Evolutionary conservation across 1,139 yeast genomes (phyloP).

Genomic region (Wickerhamomyces sp.): DNA sequence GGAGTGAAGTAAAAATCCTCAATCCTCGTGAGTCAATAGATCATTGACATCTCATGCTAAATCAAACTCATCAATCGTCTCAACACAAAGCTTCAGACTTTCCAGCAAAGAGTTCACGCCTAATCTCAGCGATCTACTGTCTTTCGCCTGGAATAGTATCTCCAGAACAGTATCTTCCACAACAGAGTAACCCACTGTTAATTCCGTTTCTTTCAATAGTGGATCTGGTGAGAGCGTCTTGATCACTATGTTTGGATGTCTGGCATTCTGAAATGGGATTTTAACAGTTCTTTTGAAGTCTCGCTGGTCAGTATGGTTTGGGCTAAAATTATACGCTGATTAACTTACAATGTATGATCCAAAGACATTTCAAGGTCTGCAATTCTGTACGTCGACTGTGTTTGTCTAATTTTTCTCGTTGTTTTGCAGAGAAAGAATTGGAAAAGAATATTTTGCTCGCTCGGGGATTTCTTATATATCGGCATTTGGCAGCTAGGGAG

Average conservation of each 20-base stretch:
- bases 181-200: conserved; percentile 40
- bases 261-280: conserved; percentile 57
- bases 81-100: conserved; percentile 61
- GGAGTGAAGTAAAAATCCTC: no score
- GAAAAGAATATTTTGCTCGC: not conserved
- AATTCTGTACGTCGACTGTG: no score
- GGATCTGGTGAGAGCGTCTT: conserved; percentile 72
- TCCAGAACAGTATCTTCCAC: conserved; percentile 28
- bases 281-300: conserved; percentile 22
- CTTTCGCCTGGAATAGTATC: conserved; percentile 47
- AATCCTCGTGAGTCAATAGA: no score
- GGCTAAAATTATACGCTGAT: not conserved
- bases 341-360: not conserved
- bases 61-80: conserved; percentile 64
- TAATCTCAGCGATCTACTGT: conserved; percentile 63
- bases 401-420: no score
- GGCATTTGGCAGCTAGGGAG: no score
- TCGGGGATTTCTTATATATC: not conserved
- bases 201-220: conserved; percentile 58
- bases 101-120: conserved; percentile 66
- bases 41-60: not conserved
- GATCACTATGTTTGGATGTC: conserved; percentile 62
- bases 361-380: not conserved
- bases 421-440: not conserved
- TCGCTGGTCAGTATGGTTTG: not conserved